Percentiles rank a stretch among this genome's conserved stretches.
Conservation (phyloP, 257 asterid species). For the Gynochthodes officinalis region DNA sequence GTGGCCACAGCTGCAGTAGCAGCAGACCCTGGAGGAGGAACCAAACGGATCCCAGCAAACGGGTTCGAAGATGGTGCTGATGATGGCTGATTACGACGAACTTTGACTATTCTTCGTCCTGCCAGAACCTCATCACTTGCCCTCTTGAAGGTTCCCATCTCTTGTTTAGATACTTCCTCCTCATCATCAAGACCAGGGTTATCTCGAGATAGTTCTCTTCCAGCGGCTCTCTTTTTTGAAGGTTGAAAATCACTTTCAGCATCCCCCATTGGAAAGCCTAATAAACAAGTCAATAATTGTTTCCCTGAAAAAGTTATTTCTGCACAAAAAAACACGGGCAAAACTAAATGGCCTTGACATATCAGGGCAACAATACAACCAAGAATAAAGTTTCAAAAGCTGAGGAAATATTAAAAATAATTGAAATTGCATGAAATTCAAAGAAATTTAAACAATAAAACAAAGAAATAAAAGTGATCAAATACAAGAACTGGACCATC, state of each 20-base stretch:
- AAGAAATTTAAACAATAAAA: no score
- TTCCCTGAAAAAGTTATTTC: constrained; percentile 22
- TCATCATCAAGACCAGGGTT: constrained; percentile 87
- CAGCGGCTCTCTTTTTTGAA: constrained; percentile 92
- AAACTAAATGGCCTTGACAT: not conserved
- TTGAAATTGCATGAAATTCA: not conserved
- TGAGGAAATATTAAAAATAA: not conserved
- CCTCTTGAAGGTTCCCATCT: constrained; percentile 72
- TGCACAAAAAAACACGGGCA: constrained; percentile 11
- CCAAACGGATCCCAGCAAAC: constrained; percentile 61
- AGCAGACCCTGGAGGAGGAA: constrained; percentile 39
- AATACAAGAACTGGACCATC: not conserved
- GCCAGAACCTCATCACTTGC: constrained; percentile 92
- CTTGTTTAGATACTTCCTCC: constrained; percentile 57
- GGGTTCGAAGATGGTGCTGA: constrained; percentile 64
- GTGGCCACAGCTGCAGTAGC: constrained; percentile 16
- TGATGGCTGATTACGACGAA: constrained; percentile 58
- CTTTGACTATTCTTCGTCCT: constrained; percentile 78
- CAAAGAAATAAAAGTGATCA: not conserved
- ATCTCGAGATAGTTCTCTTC: constrained; percentile 72
- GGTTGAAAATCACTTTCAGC: constrained; percentile 57
- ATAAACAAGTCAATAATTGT: constrained; percentile 3
- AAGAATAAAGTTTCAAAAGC: not conserved
- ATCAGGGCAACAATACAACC: not conserved
- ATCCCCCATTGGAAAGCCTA: constrained; percentile 60